Conservation (phyloP, 495 filamentous ascomycete genomes). For the Amorphotheca resinae region DNA sequence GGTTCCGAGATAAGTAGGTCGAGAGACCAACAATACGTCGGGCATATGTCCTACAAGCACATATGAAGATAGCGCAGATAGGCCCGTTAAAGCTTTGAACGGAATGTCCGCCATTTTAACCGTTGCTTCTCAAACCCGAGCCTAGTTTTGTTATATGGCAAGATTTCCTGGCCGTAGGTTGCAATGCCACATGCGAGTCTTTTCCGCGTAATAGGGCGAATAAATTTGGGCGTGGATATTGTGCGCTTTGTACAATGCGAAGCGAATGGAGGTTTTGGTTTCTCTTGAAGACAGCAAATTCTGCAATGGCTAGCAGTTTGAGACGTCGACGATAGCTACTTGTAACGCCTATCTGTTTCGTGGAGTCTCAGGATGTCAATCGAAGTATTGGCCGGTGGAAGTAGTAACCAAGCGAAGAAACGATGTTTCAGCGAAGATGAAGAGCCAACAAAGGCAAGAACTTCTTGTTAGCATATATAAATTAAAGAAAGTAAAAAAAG, state of each 20-base stretch:
- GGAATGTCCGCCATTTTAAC: constrained; percentile 9
- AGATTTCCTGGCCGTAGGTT: neutral
- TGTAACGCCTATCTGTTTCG: too few relatives aligned
- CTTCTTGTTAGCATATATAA: too few relatives aligned
- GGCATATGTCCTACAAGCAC: constrained; percentile 8
- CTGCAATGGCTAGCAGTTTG: neutral
- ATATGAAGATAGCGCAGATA: constrained; percentile 10
- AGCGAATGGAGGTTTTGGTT: neutral
- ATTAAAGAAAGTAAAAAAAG: too few relatives aligned
- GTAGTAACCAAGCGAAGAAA: too few relatives aligned
- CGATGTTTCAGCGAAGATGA: too few relatives aligned
- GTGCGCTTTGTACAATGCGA: neutral
- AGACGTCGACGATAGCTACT: too few relatives aligned
- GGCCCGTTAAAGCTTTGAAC: constrained; percentile 7
- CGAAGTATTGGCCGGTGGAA: too few relatives aligned
- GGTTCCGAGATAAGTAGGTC: constrained; percentile 15
- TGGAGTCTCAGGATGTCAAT: too few relatives aligned
- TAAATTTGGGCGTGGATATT: neutral
- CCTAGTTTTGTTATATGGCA: neutral
- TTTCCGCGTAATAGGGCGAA: neutral
- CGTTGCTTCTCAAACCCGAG: too few relatives aligned
- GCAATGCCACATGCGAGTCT: neutral
- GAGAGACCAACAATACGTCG: constrained; percentile 12
- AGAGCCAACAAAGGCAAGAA: too few relatives aligned
- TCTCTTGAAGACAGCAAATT: neutral